Base-by-base conservation (phyloP, 495 filamentous ascomycete species). In the Penicillium waksmanii region DNA sequence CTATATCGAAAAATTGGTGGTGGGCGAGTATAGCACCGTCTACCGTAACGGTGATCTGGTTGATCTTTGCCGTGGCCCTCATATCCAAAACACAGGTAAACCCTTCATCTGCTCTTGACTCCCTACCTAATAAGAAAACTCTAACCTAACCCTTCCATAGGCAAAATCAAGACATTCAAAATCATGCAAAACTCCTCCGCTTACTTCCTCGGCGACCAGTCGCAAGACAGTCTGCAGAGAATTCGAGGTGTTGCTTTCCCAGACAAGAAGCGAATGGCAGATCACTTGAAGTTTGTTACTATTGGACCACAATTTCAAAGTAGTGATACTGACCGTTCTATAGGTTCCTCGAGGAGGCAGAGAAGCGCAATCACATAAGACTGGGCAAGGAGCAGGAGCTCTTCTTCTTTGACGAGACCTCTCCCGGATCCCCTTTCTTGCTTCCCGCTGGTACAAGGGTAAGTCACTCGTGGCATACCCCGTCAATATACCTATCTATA, bases 221-320 rank as follows among this genome's bases (percentile, higher is more conserved):
- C 84, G 65, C 96, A 97, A 68, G 95, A 98, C 68, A 95, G 92
- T 8, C 79, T 98, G 31, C 96, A 98, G 72, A 89, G 95, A 58
- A 94, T 98, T 54, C 95, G 97, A 68, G 96, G 94, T 65, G 87
- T 98, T 50, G 96, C 92, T 23, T 98, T 97, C 76, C 96, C 96
- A 0, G 94, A 98, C 70, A 98, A 98, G 83, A 96, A 96, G 80
- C 81, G 81, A 64, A 89, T 98, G 83, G 83, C 86, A 13, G 92
- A 94, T 62, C 89, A 97, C 76, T 85, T 94, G 76, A 92, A 93
- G 60, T 31, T 7, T 7, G 8, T 31, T 31, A 31, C 8, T 31
- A 31, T 9, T 31, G 27, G 27, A 31, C 8, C 8, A 31, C n/a
- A n/a, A n/a, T 31, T 5, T 31, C 27, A 31, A 31, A 6, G 5